A percentile compares a stretch with the other conserved stretches of the same genome.
Conservation (phyloP, 805 yeast genomes). For the Naumovozyma baii region DNA sequence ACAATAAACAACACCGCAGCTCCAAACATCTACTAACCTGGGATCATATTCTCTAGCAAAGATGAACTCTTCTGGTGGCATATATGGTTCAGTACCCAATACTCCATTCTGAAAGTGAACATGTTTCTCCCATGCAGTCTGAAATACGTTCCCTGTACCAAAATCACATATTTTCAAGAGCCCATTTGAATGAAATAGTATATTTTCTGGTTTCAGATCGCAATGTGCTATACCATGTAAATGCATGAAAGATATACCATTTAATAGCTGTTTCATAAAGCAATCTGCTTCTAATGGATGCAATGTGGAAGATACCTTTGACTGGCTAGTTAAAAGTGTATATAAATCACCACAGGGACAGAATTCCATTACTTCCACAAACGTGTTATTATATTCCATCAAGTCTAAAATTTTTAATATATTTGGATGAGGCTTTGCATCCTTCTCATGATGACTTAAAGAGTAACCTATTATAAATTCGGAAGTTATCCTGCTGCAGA, state of each 20-base stretch:
- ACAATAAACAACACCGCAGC: slow-evolving; percentile 68
- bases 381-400: slow-evolving; percentile 61
- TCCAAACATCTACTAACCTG: slow-evolving; percentile 79
- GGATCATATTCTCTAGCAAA: slow-evolving; percentile 56
- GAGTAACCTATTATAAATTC: slow-evolving; percentile 84
- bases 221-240: slow-evolving; percentile 90
- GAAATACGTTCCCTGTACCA: slow-evolving; percentile 85
- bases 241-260: slow-evolving; percentile 80
- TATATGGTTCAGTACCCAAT: slow-evolving; percentile 84
- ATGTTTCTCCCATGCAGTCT: slow-evolving; percentile 80
- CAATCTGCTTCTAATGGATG: slow-evolving; percentile 73
- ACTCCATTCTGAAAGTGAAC: slow-evolving; percentile 62
- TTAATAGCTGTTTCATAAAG: slow-evolving; percentile 74
- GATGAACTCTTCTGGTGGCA: slow-evolving; percentile 80
- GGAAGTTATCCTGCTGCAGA: slow-evolving; percentile 75
- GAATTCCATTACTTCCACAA: slow-evolving; percentile 88
- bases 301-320: slow-evolving; percentile 40
- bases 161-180: slow-evolving; percentile 69
- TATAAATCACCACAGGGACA: slow-evolving; percentile 78
- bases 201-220: slow-evolving; percentile 83
- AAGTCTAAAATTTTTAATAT: slow-evolving; percentile 73
- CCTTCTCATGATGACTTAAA: slow-evolving; percentile 39
- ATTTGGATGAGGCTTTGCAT: slow-evolving; percentile 40
- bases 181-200: slow-evolving; percentile 59
- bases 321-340: slow-evolving; percentile 41